Evolutionary conservation across 2,329 filamentous ascomycete genomes (phyloP).

Genomic region (Neofusicoccum kwambonambiense): DNA sequence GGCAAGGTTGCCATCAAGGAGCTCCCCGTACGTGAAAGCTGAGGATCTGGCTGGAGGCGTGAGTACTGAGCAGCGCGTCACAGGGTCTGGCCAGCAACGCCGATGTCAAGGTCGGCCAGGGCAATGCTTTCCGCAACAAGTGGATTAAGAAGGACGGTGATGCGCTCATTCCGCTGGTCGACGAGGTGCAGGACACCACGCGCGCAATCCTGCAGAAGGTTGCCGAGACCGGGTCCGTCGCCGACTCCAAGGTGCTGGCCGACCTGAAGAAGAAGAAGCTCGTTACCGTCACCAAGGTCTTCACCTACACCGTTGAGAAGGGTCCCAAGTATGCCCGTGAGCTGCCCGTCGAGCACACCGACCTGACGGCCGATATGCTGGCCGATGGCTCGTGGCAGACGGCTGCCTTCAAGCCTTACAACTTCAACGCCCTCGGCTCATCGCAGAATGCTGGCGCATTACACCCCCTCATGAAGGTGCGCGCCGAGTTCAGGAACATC

Average conservation of each 20-base stretch:
- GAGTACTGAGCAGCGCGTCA: slow-evolving; percentile 35
- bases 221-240: slow-evolving; percentile 65
- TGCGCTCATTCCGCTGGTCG: slow-evolving; percentile 55
- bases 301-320: slow-evolving; percentile 80
- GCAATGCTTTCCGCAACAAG: slow-evolving; percentile 81
- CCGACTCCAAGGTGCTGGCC: slow-evolving; percentile 71
- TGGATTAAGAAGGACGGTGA: slow-evolving; percentile 65
- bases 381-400: slow-evolving; percentile 87
- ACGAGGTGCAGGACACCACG: slow-evolving; percentile 78
- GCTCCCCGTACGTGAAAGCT: slow-evolving; percentile 38
- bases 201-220: slow-evolving; percentile 73
- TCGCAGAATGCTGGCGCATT: slow-evolving; percentile 52
- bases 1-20: slow-evolving; percentile 49
- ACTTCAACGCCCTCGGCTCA: slow-evolving; percentile 72
- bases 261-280: slow-evolving; percentile 94
- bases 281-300: slow-evolving; percentile 76
- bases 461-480: slow-evolving; percentile 80
- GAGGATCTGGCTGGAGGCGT: neutral
- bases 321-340: slow-evolving; percentile 85
- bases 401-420: slow-evolving; percentile 81
- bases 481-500: slow-evolving; percentile 92
- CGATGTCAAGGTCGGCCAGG: slow-evolving; percentile 84
- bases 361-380: slow-evolving; percentile 92
- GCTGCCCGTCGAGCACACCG: slow-evolving; percentile 89
- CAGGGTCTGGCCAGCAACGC: slow-evolving; percentile 54